phyloP scores from a whole-genome alignment of 192 early-diverging fungal species.

The Globomyces pollinis-pini region DNA sequence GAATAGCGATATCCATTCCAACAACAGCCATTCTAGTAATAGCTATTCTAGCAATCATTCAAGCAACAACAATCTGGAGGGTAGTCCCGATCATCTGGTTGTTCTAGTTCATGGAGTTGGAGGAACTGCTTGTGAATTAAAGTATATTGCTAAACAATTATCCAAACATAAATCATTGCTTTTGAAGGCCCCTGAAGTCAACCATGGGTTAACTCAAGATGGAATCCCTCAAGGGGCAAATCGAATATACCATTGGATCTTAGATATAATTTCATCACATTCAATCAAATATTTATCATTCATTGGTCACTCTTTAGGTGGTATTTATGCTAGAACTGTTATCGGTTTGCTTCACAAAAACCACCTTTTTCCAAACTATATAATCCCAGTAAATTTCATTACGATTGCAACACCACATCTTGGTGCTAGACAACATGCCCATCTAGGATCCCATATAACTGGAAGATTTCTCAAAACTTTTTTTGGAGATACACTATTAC shows the following conservation, averaged over 20 bases:
- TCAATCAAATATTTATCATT: background rate
- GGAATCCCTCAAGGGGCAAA: background rate
- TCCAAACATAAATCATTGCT: background rate
- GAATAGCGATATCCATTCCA: no score
- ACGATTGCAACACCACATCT: conserved; percentile 3
- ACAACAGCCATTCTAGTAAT: no score
- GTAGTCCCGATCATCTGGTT: conserved; percentile 8
- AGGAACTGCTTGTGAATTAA: background rate
- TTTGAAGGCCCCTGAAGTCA: background rate
- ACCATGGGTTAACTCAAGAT: background rate
- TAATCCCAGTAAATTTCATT: conserved; percentile 7
- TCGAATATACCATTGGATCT: conserved; percentile 1
- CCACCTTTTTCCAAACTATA: background rate
- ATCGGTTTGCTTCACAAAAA: conserved; percentile 1
- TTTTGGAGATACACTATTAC: background rate
- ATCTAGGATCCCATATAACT: background rate
- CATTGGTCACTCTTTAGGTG: conserved; percentile 4
- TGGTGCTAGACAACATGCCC: conserved; percentile 4
- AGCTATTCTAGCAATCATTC: no score
- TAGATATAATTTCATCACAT: background rate
- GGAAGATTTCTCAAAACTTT: background rate
- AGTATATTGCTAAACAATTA: conserved; percentile 1
- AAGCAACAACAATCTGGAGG: no score
- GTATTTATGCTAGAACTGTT: conserved; percentile 1
- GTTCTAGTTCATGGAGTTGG: conserved; percentile 10